phyloP scores from a whole-genome alignment of 495 filamentous ascomycete species.

The Trichoderma asperelloides region DNA sequence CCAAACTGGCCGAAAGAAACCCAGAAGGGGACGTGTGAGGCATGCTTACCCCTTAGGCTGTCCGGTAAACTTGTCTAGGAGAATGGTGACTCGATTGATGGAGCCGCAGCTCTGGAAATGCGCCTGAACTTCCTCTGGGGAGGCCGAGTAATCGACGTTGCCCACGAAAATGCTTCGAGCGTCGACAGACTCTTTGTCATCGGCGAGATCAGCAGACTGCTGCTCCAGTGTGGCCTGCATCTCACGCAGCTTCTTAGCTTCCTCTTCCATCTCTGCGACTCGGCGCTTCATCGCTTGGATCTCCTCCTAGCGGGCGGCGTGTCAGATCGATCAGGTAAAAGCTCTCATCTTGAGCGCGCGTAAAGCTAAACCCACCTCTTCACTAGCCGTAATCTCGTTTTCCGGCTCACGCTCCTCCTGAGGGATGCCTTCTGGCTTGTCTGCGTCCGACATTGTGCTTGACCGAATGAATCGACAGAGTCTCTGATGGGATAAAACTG shows the following conservation, averaged over 20 bases:
- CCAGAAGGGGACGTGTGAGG: constrained; percentile 12
- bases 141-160: constrained; percentile 97
- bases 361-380: constrained; percentile 5
- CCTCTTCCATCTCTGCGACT: constrained; percentile 97
- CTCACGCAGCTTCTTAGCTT: constrained; percentile 91
- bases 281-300: constrained; percentile 96
- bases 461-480: constrained; percentile 5
- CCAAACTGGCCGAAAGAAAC: neutral
- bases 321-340: neutral
- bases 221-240: constrained; percentile 91
- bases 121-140: constrained; percentile 96
- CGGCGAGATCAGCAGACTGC: constrained; percentile 68
- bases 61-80: constrained; percentile 95
- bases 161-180: constrained; percentile 95
- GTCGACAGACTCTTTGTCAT: constrained; percentile 95
- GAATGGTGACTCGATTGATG: constrained; percentile 96
- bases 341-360: neutral
- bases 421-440: constrained; percentile 7
- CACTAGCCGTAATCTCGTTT: constrained; percentile 4
- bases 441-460: constrained; percentile 11
- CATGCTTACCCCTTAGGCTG: constrained; percentile 89
- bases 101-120: constrained; percentile 97
- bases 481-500: neutral
- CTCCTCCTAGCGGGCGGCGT: constrained; percentile 48
- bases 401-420: constrained; percentile 4